A percentile compares a stretch with the other conserved stretches of the same genome.
Conservation (phyloP, 345 rosid genomes). For the Acer campestre region DNA sequence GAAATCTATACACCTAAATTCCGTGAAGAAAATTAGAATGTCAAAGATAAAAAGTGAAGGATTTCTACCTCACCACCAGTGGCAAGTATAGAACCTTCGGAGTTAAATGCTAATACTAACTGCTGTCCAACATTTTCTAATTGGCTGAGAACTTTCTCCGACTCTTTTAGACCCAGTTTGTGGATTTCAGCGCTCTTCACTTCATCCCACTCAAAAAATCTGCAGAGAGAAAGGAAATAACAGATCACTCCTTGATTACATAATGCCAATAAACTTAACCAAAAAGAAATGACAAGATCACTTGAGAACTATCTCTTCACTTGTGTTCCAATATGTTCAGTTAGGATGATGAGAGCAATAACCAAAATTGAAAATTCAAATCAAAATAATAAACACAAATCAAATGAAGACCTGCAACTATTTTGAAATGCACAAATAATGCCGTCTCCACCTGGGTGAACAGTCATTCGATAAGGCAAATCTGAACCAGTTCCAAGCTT, state of each 20-base stretch:
- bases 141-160: constrained; percentile 55
- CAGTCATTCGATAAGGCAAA: constrained; percentile 83
- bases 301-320: neutral
- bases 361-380: neutral
- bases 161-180: constrained; percentile 44
- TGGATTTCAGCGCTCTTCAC: constrained; percentile 38
- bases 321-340: neutral
- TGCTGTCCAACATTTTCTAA: constrained; percentile 74
- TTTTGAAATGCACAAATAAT: constrained; percentile 71
- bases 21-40: constrained; percentile 5
- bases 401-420: constrained; percentile 60
- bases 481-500: constrained; percentile 56
- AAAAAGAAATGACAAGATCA: neutral
- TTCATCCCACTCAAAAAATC: constrained; percentile 75
- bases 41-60: neutral
- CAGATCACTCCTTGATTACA: neutral
- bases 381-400: neutral
- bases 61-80: constrained; percentile 81
- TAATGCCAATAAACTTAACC: constrained; percentile 6
- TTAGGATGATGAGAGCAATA: neutral
- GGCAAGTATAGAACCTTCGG: constrained; percentile 70
- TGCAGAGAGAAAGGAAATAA: constrained; percentile 31
- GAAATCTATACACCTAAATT: neutral
- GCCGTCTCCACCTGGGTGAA: constrained; percentile 80
- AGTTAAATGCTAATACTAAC: constrained; percentile 66